phyloP scores from a whole-genome alignment of 2,329 filamentous ascomycete genomes.

The Trichoderma gracile region DNA sequence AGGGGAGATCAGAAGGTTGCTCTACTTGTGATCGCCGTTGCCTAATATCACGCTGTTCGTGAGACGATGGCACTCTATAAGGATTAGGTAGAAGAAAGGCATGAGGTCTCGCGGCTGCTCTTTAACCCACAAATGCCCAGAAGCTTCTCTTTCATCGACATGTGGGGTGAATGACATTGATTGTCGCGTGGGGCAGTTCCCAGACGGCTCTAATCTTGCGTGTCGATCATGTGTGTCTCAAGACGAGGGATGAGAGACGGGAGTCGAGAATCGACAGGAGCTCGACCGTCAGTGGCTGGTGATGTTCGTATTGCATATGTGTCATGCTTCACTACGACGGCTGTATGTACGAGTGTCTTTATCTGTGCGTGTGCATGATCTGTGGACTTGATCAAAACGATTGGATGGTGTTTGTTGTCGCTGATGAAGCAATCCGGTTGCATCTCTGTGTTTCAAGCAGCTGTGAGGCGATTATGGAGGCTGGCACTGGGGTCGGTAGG shows the following conservation, averaged over 20 bases:
- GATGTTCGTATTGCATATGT: not conserved
- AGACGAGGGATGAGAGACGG: not conserved
- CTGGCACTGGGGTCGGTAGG: too few relatives aligned
- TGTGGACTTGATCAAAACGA: too few relatives aligned
- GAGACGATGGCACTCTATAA: too few relatives aligned
- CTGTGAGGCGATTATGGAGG: not conserved
- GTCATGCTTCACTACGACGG: not conserved
- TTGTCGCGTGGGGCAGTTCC: conserved; percentile 17
- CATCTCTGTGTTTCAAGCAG: not conserved
- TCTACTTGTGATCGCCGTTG: too few relatives aligned
- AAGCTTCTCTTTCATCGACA: not conserved
- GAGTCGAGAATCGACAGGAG: not conserved
- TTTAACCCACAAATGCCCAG: not conserved
- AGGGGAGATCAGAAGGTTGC: not conserved
- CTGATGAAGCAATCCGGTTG: not conserved
- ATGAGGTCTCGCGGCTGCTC: not conserved
- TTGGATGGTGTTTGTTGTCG: too few relatives aligned
- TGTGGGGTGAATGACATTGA: conserved; percentile 4
- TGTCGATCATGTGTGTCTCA: conserved; percentile 20
- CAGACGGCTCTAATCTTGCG: conserved; percentile 9
- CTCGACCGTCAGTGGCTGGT: not conserved
- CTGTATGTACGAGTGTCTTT: too few relatives aligned
- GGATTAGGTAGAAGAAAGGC: too few relatives aligned
- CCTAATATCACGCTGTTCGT: too few relatives aligned
- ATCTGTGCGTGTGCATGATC: not conserved